phyloP scores from a whole-genome alignment of 441 rosid species.

The Erodium chrysanthum region DNA sequence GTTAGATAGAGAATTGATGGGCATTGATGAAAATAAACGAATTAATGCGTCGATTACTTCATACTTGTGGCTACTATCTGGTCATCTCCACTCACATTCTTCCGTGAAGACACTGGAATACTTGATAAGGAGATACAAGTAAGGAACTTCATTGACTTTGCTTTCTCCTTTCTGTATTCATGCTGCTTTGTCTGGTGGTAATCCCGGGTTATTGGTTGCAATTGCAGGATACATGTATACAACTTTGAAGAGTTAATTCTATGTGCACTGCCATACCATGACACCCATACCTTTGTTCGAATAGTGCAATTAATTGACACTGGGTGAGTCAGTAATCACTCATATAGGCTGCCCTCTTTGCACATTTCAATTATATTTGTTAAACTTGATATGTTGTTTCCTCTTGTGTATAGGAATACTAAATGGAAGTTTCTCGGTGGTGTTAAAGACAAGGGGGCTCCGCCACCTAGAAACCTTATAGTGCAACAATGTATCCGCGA shows the following conservation, averaged over 20 bases:
- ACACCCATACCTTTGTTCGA: constrained; percentile 77
- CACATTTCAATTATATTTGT: constrained; percentile 4
- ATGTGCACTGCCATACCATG: constrained; percentile 83
- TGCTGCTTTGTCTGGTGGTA: background rate
- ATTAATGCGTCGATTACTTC: constrained; percentile 50
- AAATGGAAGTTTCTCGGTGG: constrained; percentile 91
- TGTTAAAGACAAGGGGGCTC: constrained; percentile 77
- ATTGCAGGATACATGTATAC: constrained; percentile 69
- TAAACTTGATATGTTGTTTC: constrained; percentile 6
- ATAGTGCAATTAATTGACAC: constrained; percentile 66
- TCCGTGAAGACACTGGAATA: constrained; percentile 79
- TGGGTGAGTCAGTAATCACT: constrained; percentile 40
- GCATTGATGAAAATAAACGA: constrained; percentile 47
- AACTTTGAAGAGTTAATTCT: constrained; percentile 71
- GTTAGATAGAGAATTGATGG: constrained; percentile 69
- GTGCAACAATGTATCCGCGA: constrained; percentile 90
- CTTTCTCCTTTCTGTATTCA: background rate
- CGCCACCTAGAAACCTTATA: constrained; percentile 70
- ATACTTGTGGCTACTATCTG: constrained; percentile 57
- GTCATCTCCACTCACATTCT: constrained; percentile 56
- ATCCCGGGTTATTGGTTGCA: constrained; percentile 12
- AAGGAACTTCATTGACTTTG: constrained; percentile 16
- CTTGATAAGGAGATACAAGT: constrained; percentile 90
- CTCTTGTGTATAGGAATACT: constrained; percentile 45
- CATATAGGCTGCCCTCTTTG: background rate